Evolutionary conservation across 2,329 filamentous ascomycete species (phyloP), one percentile per base, ranked within the genome.

Genomic region (Acarospora socialis): DNA sequence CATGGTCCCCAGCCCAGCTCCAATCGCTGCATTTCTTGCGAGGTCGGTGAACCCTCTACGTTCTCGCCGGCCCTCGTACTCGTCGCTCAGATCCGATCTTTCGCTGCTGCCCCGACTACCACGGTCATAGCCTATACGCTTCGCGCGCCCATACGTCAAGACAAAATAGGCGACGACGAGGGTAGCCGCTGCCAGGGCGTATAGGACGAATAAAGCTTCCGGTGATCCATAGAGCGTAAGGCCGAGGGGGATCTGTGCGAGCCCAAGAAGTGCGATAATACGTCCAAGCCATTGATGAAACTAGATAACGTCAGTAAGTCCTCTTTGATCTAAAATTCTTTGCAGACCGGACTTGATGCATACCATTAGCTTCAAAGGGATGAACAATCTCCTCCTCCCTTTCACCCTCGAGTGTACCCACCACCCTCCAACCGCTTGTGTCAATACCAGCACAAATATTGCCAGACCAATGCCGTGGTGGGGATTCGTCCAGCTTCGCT

Each of bases 161-260:
- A 87, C 62, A 46, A 95, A 92, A 55, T 84, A 94, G 9, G 73
- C 42, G 2, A 84, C 47, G 10, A 94, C 44, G 20, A 94, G 59
- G 12, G 80, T 65, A 17, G 73, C 70, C 52, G 79, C 77, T 64
- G 78, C 87, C 1, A 95, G 41, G 0, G 86, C 69, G 48, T 80
- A 98, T 3, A 95, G 62, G 32, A 98, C 74, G 52, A 95, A 98
- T 3, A 86, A 66, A 21, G 69, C 71, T 47, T 78, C 73, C 4
- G 90, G 87, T 18, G 86, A 93, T 4, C 90, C 90, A 48, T 94
- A 98, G 1, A 98, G 65, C 0, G 86, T 86, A 28, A 98, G 64
- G 0, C 90, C 90, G 1, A 98, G 65, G 0, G 90, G 80, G 7
- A 98, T 73, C 51, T 98, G 90, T 3, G 77, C 69, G 42, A 95